Base-by-base conservation (phyloP, 1,284 basidiomycete genomes). In the Malassezia psittaci region DNA sequence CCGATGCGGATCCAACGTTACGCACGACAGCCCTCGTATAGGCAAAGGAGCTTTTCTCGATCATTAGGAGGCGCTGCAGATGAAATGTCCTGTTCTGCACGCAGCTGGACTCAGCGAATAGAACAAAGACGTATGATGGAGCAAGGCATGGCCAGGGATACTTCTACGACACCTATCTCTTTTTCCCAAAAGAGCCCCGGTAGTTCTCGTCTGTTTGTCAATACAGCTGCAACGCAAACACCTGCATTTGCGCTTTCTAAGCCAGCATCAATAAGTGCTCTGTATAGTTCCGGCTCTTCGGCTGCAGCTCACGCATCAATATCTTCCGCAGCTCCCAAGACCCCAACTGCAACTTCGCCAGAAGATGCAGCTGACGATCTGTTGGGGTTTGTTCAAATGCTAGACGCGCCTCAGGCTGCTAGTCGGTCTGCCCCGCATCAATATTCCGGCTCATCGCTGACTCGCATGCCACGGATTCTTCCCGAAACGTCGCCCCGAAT, bases 1-100 rank as follows among this genome's bases (percentile, higher is more conserved):
- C 49, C 54, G 16, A 39, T 52, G 45, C 48, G 45, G 10, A 57
- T 57, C 16, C 45, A 32, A 33, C 55, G 55, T 19, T 57, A 57
- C 29, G 21, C 50, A 11, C 43, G 45, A 38, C 55, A 52, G 44
- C 51, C 39, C 19, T 48, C 50, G 21, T 57, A 52, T 37, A 34
- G 50, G 9, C 55, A 51, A 37, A 48, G 49, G 38, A 43, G 46
- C n/a, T 9, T 16, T 8, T 47, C 54, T 24, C 52, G 46, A 38
- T 54, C 47, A 16, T 5, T 18, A 5, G 52, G 46, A 6, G 32
- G 29, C 8, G 19, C 37, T 3, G 8, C 8, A 13, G 44, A 57
- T 29, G 54, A 52, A n/a, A 10, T 24, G 9, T 19, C 39, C 18
- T 13, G 13, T 3, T 12, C 43, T 7, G 51, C 46, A 18, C 50